Evolutionary conservation across 2,329 filamentous ascomycete genomes (phyloP), one percentile per base, ranked within the genome.

Genomic region (Cladosporium sp.): DNA sequence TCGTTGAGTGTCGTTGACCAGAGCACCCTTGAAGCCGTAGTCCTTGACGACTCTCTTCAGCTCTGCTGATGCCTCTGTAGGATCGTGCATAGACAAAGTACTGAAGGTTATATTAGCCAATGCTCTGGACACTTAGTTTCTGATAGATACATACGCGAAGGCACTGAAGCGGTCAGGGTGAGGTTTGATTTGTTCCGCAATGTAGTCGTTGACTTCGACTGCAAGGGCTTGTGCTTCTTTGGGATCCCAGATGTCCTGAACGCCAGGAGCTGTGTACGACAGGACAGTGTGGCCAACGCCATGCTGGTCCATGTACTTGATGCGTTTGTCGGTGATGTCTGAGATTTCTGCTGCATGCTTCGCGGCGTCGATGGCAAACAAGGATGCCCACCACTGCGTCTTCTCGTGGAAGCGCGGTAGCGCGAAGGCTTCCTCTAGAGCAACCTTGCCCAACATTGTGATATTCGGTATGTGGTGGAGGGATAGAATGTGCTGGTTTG

Each of bases 371-470:
- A 83, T 79, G 15, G 85, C 82, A 72, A 88, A 89, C 26, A 89
- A 75, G 4, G 79, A 77, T 1, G 87, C 87, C 86, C 86, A 88
- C 85, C 86, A 88, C 70, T 80, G 78, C 5, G 85, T 86, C 75
- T 84, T 84, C 68, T 88, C 85, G 55, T 83, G 80, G 68, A 88
- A 81, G 38, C 86, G 82, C 54, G 87, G 86, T 7, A 88, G 80
- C 67, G 83, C 84, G 68, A 88, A 88, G 15, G 86, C 86, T 77
- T 89, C 87, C 74, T 89, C 87, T 26, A 89, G 79, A 14, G 84
- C 84, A 66, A 89, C 81, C 69, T 89, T 89, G 67, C 87, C 87
- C 14, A 83, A 76, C 85, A 88, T 88, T 55, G 52, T 55, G 30
- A 34, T 55, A 12, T 18, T 21, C 18, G 10, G 18, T 55, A 55